phyloP scores from a whole-genome alignment of 2,329 filamentous ascomycete species.

The Pseudogymnoascus sp. region DNA sequence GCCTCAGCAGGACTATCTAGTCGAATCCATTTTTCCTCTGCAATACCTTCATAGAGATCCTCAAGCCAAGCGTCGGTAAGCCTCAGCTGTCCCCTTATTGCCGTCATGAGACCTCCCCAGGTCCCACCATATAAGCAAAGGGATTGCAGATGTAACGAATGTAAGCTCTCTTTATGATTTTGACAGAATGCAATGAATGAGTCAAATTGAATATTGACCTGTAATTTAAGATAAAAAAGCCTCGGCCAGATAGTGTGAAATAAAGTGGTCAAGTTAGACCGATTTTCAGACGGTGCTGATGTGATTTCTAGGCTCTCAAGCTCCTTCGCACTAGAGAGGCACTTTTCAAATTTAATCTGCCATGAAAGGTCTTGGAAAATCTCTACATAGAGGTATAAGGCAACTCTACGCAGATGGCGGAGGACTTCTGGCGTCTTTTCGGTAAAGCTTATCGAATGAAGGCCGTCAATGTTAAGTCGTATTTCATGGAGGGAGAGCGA shows the following conservation, averaged over 20 bases:
- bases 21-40: neutral
- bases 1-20: neutral
- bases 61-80: neutral
- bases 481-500: neutral
- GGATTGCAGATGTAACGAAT: neutral
- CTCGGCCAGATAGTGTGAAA: neutral
- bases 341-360: neutral
- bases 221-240: neutral
- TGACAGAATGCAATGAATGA: neutral
- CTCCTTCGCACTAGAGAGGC: neutral
- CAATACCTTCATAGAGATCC: neutral
- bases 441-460: neutral
- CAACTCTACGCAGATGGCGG: neutral
- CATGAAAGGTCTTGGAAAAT: neutral
- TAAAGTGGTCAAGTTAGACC: neutral
- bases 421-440: neutral
- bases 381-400: neutral
- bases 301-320: neutral
- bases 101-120: neutral
- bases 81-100: neutral
- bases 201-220: neutral
- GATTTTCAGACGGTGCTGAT: neutral
- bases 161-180: neutral
- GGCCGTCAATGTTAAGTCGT: neutral
- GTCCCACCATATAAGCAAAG: neutral